A percentile compares a stretch with the other conserved stretches of the same genome.
These are phyloP conservation scores for Irpex rosettiformis DNA, from an alignment of 1,284 basidiomycete species.

Conservation along the genomic window DNA sequence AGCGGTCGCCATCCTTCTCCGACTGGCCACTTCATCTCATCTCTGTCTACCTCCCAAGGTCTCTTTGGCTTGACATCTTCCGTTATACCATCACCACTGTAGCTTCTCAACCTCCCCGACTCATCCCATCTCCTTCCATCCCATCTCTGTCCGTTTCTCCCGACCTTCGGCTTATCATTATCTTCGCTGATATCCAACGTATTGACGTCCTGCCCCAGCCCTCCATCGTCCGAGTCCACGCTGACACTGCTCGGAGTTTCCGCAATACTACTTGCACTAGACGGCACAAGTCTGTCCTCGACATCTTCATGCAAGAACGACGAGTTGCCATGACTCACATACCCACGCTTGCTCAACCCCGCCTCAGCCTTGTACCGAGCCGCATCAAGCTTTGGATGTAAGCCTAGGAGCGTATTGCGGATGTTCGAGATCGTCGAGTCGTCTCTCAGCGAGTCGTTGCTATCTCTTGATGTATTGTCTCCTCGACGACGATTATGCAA, in stretches of 20 bases:
- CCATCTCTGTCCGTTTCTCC: slow-evolving; percentile 18
- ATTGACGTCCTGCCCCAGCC: slow-evolving; percentile 20
- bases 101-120: slow-evolving; percentile 15
- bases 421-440: slow-evolving; percentile 29
- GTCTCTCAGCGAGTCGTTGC: slow-evolving; percentile 10
- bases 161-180: slow-evolving; percentile 11
- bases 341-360: slow-evolving; percentile 56
- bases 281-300: slow-evolving; percentile 26
- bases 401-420: slow-evolving; percentile 18
- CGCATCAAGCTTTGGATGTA: slow-evolving; percentile 45
- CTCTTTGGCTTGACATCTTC: slow-evolving; percentile 15
- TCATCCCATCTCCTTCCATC: slow-evolving; percentile 20
- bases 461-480: slow-evolving; percentile 3
- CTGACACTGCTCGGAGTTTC: slow-evolving; percentile 10
- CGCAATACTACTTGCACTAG: slow-evolving; percentile 17
- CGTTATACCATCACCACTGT: slow-evolving; percentile 12
- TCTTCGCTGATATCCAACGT: slow-evolving; percentile 14
- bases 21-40: slow-evolving; percentile 56
- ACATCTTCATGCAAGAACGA: slow-evolving; percentile 25
- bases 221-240: slow-evolving; percentile 18
- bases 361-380: slow-evolving; percentile 71
- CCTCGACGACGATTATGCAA: slow-evolving; percentile 15
- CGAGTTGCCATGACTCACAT: slow-evolving; percentile 30
- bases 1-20: slow-evolving; percentile 57
- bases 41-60: slow-evolving; percentile 33